A percentile compares a stretch with the other conserved stretches of the same genome.
phyloP scores from a whole-genome alignment of 306 rosid genomes.

The Canavalia ensiformis region DNA sequence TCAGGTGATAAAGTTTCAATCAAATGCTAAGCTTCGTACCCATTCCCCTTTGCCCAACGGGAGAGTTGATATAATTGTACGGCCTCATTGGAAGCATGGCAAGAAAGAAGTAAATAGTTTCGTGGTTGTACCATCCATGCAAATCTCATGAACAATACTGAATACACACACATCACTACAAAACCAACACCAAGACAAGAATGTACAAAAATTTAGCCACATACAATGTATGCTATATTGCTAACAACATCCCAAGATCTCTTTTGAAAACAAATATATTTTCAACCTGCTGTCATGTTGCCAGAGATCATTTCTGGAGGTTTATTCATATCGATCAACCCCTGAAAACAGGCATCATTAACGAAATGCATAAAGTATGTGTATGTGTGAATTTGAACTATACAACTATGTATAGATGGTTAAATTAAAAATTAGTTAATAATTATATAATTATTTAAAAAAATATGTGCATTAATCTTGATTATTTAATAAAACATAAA shows the following conservation, averaged over 20 bases:
- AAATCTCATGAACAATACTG: constrained; percentile 74
- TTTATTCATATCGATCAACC: constrained; percentile 72
- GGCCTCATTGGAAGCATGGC: constrained; percentile 78
- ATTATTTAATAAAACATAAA: too few relatives aligned
- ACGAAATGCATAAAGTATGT: too few relatives aligned
- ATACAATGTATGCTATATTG: background rate
- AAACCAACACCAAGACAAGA: constrained; percentile 24
- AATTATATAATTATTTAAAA: too few relatives aligned
- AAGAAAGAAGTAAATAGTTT: constrained; percentile 68
- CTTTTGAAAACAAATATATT: constrained; percentile 2
- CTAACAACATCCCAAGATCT: constrained; percentile 11
- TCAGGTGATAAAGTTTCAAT: background rate
- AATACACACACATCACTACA: constrained; percentile 81
- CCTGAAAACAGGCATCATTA: constrained; percentile 43
- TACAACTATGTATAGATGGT: too few relatives aligned
- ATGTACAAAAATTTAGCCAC: constrained; percentile 22
- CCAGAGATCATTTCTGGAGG: constrained; percentile 87
- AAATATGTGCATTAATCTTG: too few relatives aligned
- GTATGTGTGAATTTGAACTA: too few relatives aligned
- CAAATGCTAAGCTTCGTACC: constrained; percentile 45
- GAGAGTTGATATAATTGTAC: constrained; percentile 79
- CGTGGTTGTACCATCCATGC: constrained; percentile 86
- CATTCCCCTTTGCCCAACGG: constrained; percentile 73
- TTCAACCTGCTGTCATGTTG: constrained; percentile 79
- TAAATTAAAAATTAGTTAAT: too few relatives aligned